These are phyloP conservation scores for Leucosporidium creatinivorum DNA, from an alignment of 768 basidiomycete genomes.

Conservation along the genomic window DNA sequence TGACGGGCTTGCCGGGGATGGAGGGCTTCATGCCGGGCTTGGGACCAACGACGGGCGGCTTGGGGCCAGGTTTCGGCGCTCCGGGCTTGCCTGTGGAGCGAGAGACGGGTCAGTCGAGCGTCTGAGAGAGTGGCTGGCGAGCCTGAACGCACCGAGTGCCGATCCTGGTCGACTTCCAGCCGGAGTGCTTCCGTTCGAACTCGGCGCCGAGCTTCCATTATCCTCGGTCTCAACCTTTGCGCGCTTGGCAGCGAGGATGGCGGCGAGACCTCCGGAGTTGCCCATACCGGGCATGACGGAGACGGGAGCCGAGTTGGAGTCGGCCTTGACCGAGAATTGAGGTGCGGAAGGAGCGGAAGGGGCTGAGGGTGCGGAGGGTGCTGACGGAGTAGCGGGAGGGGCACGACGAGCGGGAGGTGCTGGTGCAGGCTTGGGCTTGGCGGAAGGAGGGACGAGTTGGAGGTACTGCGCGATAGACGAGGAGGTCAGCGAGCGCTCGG, in stretches of 20 bases:
- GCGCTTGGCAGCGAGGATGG: constrained; percentile 32
- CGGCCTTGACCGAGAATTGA: constrained; percentile 43
- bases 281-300: constrained; percentile 74
- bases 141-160: not conserved
- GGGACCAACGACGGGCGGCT: constrained; percentile 46
- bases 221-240: constrained; percentile 41
- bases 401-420: constrained; percentile 57
- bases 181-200: constrained; percentile 47
- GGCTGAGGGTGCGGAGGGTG: constrained; percentile 44
- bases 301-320: constrained; percentile 65
- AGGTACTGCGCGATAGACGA: constrained; percentile 26
- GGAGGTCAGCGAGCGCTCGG: not conserved
- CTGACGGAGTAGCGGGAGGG: constrained; percentile 45
- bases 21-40: constrained; percentile 55
- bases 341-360: constrained; percentile 36
- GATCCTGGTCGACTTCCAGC: constrained; percentile 37
- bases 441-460: constrained; percentile 67
- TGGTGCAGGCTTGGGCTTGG: constrained; percentile 55
- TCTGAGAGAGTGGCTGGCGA: constrained; percentile 45
- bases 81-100: constrained; percentile 48
- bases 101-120: constrained; percentile 38
- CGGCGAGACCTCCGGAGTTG: constrained; percentile 24
- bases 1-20: constrained; percentile 39
- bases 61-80: constrained; percentile 53
- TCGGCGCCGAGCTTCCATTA: constrained; percentile 70